phyloP scores from a whole-genome alignment of 1,139 yeast genomes.

The Geotrichum restrictum region DNA sequence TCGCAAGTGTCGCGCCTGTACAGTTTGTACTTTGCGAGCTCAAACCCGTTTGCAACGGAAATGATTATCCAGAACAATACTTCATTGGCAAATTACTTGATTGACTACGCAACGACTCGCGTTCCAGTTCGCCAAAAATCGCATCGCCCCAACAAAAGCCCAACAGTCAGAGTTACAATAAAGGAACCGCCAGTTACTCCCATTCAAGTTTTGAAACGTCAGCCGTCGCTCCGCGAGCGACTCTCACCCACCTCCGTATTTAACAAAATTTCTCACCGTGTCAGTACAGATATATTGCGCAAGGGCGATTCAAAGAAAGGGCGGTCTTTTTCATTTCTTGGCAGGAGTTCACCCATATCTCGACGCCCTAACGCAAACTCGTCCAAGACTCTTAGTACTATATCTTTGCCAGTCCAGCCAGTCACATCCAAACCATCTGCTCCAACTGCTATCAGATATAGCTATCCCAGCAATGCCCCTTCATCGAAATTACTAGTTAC shows the following conservation, averaged over 20 bases:
- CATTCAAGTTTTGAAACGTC: neutral
- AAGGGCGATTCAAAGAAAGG: conserved; percentile 7
- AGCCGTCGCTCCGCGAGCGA: conserved; percentile 5
- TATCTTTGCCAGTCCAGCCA: conserved; percentile 1
- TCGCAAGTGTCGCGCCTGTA: conserved; percentile 36
- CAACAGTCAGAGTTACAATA: conserved; percentile 1
- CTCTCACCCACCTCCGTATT: conserved; percentile 5
- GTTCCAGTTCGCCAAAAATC: neutral
- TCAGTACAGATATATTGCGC: conserved; percentile 3
- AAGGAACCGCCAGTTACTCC: neutral
- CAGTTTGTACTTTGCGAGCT: conserved; percentile 36
- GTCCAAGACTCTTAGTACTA: neutral
- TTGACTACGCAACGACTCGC: conserved; percentile 31
- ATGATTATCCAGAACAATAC: conserved; percentile 31
- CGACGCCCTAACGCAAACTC: neutral
- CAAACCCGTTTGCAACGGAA: conserved; percentile 30
- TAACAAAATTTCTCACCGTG: conserved; percentile 7
- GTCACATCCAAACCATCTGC: conserved; percentile 1
- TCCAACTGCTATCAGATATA: neutral
- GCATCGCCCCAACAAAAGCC: neutral
- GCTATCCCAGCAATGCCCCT: conserved; percentile 1
- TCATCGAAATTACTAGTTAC: neutral
- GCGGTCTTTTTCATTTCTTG: conserved; percentile 6
- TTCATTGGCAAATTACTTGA: conserved; percentile 27
- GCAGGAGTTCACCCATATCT: neutral